Evolutionary conservation across 1,284 basidiomycete genomes (phyloP).

Genomic region (Vanrija pseudolonga): DNA sequence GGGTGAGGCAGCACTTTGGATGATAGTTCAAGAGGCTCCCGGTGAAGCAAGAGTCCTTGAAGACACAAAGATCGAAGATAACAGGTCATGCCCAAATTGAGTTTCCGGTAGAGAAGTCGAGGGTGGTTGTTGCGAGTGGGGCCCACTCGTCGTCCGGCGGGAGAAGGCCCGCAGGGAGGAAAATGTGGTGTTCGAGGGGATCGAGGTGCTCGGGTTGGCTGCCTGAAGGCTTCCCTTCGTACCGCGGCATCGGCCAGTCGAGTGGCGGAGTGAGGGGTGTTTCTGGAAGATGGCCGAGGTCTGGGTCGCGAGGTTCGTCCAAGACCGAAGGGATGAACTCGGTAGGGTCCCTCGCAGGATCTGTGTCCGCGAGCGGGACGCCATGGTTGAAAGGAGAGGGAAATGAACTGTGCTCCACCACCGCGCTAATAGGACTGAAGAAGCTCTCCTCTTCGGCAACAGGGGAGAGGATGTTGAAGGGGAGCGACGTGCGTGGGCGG

Average conservation of each 20-base stretch:
- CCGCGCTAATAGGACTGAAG: too few relatives aligned
- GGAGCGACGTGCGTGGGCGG: background rate
- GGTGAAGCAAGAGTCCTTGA: background rate
- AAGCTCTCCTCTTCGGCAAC: background rate
- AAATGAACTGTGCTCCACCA: too few relatives aligned
- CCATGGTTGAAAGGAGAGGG: too few relatives aligned
- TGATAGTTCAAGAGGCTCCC: background rate
- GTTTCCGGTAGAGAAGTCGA: constrained; percentile 32
- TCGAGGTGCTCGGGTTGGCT: too few relatives aligned
- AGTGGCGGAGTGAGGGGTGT: too few relatives aligned
- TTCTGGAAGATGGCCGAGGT: too few relatives aligned
- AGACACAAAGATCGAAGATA: background rate
- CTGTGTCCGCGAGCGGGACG: too few relatives aligned
- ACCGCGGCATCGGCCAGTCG: too few relatives aligned
- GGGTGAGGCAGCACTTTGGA: background rate
- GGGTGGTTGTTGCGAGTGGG: constrained; percentile 4
- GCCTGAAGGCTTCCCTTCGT: too few relatives aligned
- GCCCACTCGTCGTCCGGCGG: background rate
- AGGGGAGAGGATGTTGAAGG: constrained; percentile 1
- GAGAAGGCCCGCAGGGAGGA: background rate
- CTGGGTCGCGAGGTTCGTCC: too few relatives aligned
- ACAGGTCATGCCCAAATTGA: constrained; percentile 30
- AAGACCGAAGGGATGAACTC: too few relatives aligned
- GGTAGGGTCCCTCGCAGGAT: too few relatives aligned
- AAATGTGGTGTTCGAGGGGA: background rate